Evolutionary conservation across 2,329 filamentous ascomycete genomes (phyloP).

Genomic region (Coniochaeta prunicola): DNA sequence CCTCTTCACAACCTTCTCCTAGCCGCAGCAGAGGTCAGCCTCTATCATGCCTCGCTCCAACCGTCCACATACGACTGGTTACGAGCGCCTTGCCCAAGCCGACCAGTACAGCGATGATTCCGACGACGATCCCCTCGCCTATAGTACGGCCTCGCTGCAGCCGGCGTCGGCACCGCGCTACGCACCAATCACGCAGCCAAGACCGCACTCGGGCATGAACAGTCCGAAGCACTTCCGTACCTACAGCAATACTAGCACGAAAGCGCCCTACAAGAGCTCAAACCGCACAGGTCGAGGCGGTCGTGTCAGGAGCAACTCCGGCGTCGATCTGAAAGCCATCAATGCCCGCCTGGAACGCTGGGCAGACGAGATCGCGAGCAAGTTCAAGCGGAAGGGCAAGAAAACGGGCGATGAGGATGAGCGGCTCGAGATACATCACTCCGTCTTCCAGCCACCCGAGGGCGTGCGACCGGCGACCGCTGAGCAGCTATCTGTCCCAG

Average conservation of each 20-base stretch:
- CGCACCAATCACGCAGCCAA: conserved; percentile 55
- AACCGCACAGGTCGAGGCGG: conserved; percentile 30
- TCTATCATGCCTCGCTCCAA: conserved; percentile 17
- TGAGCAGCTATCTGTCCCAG: conserved; percentile 59
- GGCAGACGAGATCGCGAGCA: conserved; percentile 96
- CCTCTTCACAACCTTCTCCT: background rate
- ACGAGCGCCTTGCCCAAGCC: conserved; percentile 77
- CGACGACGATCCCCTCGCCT: conserved; percentile 52
- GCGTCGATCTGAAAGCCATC: conserved; percentile 96
- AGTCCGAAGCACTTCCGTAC: conserved; percentile 32
- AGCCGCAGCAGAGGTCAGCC: background rate
- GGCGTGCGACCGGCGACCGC: conserved; percentile 74
- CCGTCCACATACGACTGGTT: conserved; percentile 70
- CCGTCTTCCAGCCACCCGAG: conserved; percentile 90
- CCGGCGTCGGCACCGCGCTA: conserved; percentile 52
- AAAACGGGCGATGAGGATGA: conserved; percentile 73
- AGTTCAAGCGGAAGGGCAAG: conserved; percentile 85
- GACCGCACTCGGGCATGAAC: conserved; percentile 52
- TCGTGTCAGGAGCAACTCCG: conserved; percentile 63
- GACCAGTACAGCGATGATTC: conserved; percentile 69
- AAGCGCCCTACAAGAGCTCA: background rate
- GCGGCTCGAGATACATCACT: conserved; percentile 90
- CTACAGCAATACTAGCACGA: background rate
- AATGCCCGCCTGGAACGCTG: conserved; percentile 91
- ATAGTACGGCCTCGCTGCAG: conserved; percentile 46